phyloP scores from a whole-genome alignment of 306 rosid genomes.

The Malus orientalis region DNA sequence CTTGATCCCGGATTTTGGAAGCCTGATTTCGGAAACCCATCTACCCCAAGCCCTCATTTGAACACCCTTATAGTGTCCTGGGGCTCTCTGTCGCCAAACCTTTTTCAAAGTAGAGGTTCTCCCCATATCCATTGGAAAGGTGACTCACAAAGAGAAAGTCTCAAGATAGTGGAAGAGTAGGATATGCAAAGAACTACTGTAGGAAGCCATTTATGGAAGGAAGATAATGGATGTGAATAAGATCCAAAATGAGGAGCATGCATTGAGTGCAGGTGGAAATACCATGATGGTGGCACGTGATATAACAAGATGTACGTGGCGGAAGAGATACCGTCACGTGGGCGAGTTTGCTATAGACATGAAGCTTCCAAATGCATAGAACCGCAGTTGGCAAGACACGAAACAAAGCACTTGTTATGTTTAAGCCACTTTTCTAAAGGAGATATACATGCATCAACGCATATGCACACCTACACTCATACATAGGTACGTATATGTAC shows the following conservation, averaged over 20 bases:
- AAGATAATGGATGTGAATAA: background rate
- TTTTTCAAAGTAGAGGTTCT: constrained; percentile 9
- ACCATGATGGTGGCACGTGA: constrained; percentile 15
- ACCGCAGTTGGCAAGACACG: constrained; percentile 9
- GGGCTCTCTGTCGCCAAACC: background rate
- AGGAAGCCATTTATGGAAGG: constrained; percentile 4
- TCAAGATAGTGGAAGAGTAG: constrained; percentile 1
- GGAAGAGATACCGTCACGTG: constrained; percentile 7
- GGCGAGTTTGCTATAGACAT: constrained; percentile 3
- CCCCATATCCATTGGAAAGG: constrained; percentile 10
- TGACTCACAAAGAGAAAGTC: background rate
- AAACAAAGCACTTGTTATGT: background rate
- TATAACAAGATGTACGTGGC: constrained; percentile 13
- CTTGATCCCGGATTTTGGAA: constrained; percentile 17
- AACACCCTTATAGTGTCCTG: constrained; percentile 10
- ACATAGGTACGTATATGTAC: background rate
- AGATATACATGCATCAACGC: background rate
- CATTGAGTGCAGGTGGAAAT: constrained; percentile 12
- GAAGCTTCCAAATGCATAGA: constrained; percentile 9
- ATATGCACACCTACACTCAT: background rate
- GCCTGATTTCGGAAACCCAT: constrained; percentile 23
- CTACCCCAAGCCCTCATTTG: constrained; percentile 17
- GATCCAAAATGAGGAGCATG: background rate
- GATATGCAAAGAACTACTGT: background rate
- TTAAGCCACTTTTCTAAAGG: background rate